phyloP scores from a whole-genome alignment of 352 stramenopile genomes.

The Plasmopara halstedii region DNA sequence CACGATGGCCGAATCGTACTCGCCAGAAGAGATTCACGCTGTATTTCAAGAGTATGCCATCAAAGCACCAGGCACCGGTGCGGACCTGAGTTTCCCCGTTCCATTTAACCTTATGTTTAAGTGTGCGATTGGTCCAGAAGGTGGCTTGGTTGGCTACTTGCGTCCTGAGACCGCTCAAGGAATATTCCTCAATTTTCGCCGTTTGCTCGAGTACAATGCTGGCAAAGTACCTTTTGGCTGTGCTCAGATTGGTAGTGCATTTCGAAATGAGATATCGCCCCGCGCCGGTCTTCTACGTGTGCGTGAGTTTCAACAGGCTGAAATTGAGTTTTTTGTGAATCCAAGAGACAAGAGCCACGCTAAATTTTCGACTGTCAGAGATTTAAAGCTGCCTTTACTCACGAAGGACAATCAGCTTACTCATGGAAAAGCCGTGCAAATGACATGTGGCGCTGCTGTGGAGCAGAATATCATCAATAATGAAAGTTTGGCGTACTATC shows the following conservation, averaged over 20 bases:
- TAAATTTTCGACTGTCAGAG: slow-evolving; percentile 89
- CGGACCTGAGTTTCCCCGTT: slow-evolving; percentile 93
- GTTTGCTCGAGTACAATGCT: slow-evolving; percentile 97
- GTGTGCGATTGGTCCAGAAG: slow-evolving; percentile 98
- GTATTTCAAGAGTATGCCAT: slow-evolving; percentile 93
- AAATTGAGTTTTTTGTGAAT: slow-evolving; percentile 99
- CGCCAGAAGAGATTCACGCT: slow-evolving; percentile 93
- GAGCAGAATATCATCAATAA: slow-evolving; percentile 94
- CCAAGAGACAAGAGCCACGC: slow-evolving; percentile 97
- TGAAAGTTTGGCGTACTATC: slow-evolving; percentile 99
- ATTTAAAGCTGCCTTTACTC: slow-evolving; percentile 85
- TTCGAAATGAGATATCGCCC: slow-evolving; percentile 96
- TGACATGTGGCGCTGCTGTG: slow-evolving; percentile 90
- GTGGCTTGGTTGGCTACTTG: slow-evolving; percentile 94
- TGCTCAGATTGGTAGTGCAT: slow-evolving; percentile 83
- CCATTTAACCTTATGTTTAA: slow-evolving; percentile 99
- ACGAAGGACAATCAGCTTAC: slow-evolving; percentile 94
- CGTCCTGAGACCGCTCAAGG: slow-evolving; percentile 98
- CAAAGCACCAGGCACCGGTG: slow-evolving; percentile 85
- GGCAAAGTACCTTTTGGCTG: slow-evolving; percentile 87
- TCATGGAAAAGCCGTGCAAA: slow-evolving; percentile 92
- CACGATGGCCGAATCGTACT: slow-evolving; percentile 98
- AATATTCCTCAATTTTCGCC: slow-evolving; percentile 99
- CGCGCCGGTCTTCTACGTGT: slow-evolving; percentile 95
- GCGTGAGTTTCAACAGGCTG: slow-evolving; percentile 98